Evolutionary conservation across 768 basidiomycete genomes (phyloP).

Genomic region (Tephrocybe rancida): DNA sequence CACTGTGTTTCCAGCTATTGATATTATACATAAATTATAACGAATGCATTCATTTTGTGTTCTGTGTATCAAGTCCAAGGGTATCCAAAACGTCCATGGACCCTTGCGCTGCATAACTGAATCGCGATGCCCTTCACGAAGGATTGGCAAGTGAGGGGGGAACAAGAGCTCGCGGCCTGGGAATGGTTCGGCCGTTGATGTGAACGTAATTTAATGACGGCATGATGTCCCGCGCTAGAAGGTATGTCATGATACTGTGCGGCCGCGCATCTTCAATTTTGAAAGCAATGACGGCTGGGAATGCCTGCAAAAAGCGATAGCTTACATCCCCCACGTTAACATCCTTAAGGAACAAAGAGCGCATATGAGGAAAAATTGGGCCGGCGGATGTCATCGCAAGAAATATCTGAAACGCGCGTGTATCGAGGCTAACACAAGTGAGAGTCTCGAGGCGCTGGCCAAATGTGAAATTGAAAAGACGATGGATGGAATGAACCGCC

Average conservation of each 20-base stretch:
- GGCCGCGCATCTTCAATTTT: background rate
- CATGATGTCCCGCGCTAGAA: background rate
- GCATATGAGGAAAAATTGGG: background rate
- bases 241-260: background rate
- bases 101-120: no score
- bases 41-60: no score
- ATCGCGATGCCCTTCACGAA: no score
- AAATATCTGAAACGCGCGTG: background rate
- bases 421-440: background rate
- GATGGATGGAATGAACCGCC: background rate
- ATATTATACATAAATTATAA: no score
- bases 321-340: background rate
- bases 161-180: background rate
- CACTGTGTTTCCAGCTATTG: background rate
- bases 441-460: background rate
- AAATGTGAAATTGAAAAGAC: constrained; percentile 2
- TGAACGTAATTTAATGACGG: background rate
- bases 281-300: background rate
- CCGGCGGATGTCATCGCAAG: background rate
- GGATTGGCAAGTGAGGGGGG: no score
- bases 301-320: constrained; percentile 2
- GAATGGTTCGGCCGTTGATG: background rate
- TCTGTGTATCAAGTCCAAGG: no score
- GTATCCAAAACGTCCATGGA: no score
- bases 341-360: background rate